Evolutionary conservation across 345 rosid genomes (phyloP).

Genomic region (Excoecaria cochinchinensis): DNA sequence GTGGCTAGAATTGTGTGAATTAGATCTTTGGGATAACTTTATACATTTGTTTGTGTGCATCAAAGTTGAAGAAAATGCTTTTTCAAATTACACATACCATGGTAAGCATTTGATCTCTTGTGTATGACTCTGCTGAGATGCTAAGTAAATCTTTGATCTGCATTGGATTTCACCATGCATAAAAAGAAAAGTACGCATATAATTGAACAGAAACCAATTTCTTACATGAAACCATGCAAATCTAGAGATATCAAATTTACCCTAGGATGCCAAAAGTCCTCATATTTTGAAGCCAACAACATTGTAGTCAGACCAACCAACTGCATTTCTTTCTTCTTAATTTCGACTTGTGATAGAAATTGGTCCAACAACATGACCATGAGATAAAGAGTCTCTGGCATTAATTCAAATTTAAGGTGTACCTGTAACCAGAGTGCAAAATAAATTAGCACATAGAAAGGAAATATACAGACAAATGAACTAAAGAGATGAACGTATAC

Average conservation of each 20-base stretch:
- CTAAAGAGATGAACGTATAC: slow-evolving; percentile 37
- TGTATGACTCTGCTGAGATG: slow-evolving; percentile 83
- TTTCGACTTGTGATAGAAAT: slow-evolving; percentile 73
- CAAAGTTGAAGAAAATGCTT: too few relatives aligned
- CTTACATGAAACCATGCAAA: background rate
- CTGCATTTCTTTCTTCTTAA: slow-evolving; percentile 80
- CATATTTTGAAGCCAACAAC: slow-evolving; percentile 88
- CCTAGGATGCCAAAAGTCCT: slow-evolving; percentile 98
- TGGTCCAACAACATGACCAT: slow-evolving; percentile 69
- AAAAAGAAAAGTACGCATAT: background rate
- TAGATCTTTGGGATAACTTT: too few relatives aligned
- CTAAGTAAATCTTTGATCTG: slow-evolving; percentile 87
- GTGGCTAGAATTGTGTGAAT: too few relatives aligned
- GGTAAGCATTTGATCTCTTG: slow-evolving; percentile 65
- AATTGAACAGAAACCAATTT: slow-evolving; percentile 2
- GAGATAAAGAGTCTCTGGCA: slow-evolving; percentile 92
- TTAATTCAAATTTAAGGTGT: slow-evolving; percentile 79
- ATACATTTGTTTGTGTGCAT: too few relatives aligned
- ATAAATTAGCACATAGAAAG: slow-evolving; percentile 14
- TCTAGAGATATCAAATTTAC: slow-evolving; percentile 32
- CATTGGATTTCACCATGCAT: slow-evolving; percentile 8
- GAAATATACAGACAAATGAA: slow-evolving; percentile 13
- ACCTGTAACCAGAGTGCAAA: slow-evolving; percentile 48
- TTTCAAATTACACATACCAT: slow-evolving; percentile 45
- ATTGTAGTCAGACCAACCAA: slow-evolving; percentile 85